Percentiles rank a stretch among this genome's conserved stretches.
Conservation (phyloP, 108 stramenopile species). For the Skeletonema potamos region DNA sequence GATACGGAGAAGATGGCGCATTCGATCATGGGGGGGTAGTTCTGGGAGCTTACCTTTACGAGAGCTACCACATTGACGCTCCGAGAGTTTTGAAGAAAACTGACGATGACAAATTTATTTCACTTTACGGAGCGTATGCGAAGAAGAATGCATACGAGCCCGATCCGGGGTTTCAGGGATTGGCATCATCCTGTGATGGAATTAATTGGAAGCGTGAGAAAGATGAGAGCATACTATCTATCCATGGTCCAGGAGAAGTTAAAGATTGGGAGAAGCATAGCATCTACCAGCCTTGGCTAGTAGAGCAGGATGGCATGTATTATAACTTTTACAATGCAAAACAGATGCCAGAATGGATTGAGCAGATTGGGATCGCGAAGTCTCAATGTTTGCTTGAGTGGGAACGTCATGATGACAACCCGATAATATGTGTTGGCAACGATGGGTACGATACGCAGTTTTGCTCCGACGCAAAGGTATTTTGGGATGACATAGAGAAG, state of each 20-base stretch:
- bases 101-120: conserved; percentile 23
- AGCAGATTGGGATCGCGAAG: conserved; percentile 44
- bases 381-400: conserved; percentile 30
- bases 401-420: conserved; percentile 33
- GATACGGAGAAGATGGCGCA: conserved; percentile 24
- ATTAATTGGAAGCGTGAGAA: conserved; percentile 38
- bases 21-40: conserved; percentile 44
- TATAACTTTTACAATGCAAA: conserved; percentile 57
- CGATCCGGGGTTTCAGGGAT: conserved; percentile 36
- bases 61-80: conserved; percentile 32
- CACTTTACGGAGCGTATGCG: conserved; percentile 37
- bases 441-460: conserved; percentile 31
- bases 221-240: conserved; percentile 37
- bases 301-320: conserved; percentile 33
- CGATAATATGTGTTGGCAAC: conserved; percentile 19
- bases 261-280: conserved; percentile 35
- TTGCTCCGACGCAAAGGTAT: conserved; percentile 42
- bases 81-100: conserved; percentile 33
- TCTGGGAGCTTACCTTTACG: conserved; percentile 42
- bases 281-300: conserved; percentile 48
- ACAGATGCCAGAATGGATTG: conserved; percentile 48
- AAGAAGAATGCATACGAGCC: conserved; percentile 34
- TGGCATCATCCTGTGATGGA: conserved; percentile 39
- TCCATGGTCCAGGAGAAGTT: conserved; percentile 21
- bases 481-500: conserved; percentile 12